phyloP scores from a whole-genome alignment of 164 flowering plant species.

The Vitis labrusca region DNA sequence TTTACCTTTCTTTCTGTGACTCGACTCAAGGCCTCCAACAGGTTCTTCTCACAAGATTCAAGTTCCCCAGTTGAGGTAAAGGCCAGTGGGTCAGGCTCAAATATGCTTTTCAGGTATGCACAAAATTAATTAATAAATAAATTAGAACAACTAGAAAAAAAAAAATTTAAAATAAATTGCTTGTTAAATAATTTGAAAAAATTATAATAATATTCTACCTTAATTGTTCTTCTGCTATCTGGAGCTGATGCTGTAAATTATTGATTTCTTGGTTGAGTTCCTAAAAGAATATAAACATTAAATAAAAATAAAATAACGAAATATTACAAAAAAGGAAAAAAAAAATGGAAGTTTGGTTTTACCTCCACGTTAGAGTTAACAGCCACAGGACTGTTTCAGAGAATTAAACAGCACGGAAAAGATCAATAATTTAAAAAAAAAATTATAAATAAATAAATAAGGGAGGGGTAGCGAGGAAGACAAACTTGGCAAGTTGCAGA shows the following conservation, averaged over 20 bases:
- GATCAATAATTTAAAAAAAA: too few species aligned
- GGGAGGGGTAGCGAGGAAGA: too few species aligned
- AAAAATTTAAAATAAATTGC: not conserved
- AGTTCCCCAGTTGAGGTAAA: constrained; percentile 20
- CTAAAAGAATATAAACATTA: constrained; percentile 13
- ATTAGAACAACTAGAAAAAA: not conserved
- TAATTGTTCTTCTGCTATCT: constrained; percentile 32
- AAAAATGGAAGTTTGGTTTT: not conserved
- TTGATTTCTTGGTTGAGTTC: constrained; percentile 50
- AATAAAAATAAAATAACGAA: not conserved
- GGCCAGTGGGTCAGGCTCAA: constrained; percentile 27
- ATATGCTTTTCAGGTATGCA: constrained; percentile 9
- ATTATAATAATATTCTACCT: constrained; percentile 6
- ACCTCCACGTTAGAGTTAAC: constrained; percentile 46
- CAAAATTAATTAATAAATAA: not conserved
- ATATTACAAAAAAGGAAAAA: not conserved
- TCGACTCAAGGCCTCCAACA: constrained; percentile 18
- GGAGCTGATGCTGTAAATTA: constrained; percentile 39
- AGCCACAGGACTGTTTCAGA: constrained; percentile 35
- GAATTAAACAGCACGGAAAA: not conserved
- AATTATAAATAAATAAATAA: too few species aligned
- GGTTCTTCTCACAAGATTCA: constrained; percentile 27
- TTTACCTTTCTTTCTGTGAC: constrained; percentile 26
- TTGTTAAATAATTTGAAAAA: too few species aligned
- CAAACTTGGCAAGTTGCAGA: constrained; percentile 46